Base-by-base conservation (phyloP, 1,284 basidiomycete species). In the Leccinum cinnamomeum region DNA sequence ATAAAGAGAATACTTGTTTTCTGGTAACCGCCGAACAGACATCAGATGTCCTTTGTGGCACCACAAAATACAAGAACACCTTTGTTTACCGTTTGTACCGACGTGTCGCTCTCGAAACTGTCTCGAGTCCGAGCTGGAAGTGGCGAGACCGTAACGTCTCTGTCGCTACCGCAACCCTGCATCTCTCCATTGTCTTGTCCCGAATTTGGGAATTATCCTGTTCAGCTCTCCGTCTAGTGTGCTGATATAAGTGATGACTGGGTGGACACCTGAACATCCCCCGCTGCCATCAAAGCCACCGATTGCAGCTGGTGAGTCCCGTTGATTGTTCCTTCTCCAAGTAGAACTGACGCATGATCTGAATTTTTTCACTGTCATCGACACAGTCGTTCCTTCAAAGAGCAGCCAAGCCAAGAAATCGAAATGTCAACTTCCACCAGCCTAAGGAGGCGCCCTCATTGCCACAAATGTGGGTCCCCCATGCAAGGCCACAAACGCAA, bases 401-500 rank as follows among this genome's bases (percentile, higher is more conserved):
- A 57, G 30, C 57, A 66, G 50, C 48, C 55, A 33, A 53, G 53
- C 51, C 10, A 58, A 39, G 41, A 46, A 55, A 59, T 59, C 39
- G 23, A 25, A 53, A 75, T 75, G 73, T 74, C 70, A 18, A 70
- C 72, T 48, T 73, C 73, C 48, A 64, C 72, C 30, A 72, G 73
- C 60, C 44, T 67, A 25, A 74, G 72, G 61, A 75, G 60, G 59
- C 75, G 72, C 23, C 72, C 72, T 41, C 75, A 74, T 57, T 74
- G 72, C 39, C 73, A 76, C 66, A 77, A 64, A 57, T 74, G 72
- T 33, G 72, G 74, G 39, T 70, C 64, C 23, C 71, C 68, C 33
- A 77, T 77, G 75, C 75, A 75, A 53, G 72, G 72, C 7, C 72
- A 74, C 44, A 75, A 60, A 56, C 72, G 75, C 44, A 74, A 66